Evolutionary conservation across 805 yeast genomes (phyloP).

Genomic region (Ogataea degrootiae): DNA sequence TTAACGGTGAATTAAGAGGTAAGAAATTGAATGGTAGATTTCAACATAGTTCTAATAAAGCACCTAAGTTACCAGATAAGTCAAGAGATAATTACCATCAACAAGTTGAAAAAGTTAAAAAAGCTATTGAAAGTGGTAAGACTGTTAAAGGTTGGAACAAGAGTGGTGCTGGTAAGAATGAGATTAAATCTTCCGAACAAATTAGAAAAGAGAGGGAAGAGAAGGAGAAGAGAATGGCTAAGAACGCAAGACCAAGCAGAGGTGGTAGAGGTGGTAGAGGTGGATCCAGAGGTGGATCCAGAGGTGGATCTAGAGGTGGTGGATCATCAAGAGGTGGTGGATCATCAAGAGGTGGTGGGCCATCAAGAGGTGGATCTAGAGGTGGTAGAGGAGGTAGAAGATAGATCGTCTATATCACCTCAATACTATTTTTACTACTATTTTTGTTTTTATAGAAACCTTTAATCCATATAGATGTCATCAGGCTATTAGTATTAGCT

Average conservation of each 20-base stretch:
- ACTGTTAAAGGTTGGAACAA: conserved; percentile 61
- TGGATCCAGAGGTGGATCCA: background rate
- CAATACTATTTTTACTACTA: no score
- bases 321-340: conserved; percentile 3
- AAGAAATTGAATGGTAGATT: conserved; percentile 44
- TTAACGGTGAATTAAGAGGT: conserved; percentile 31
- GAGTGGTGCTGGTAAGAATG: conserved; percentile 44
- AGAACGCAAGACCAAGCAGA: conserved; percentile 75
- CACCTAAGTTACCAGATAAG: conserved; percentile 91
- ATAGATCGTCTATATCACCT: background rate
- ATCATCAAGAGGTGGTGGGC: background rate
- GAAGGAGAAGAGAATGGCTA: conserved; percentile 70
- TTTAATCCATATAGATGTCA: no score
- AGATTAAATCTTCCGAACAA: conserved; percentile 63
- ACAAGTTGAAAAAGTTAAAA: conserved; percentile 77
- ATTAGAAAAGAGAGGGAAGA: conserved; percentile 71
- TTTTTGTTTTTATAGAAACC: no score
- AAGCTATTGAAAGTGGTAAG: conserved; percentile 73
- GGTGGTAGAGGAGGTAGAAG: background rate
- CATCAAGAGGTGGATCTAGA: conserved; percentile 2
- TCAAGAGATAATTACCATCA: conserved; percentile 78
- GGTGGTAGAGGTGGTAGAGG: conserved; percentile 1
- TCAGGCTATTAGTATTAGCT: no score
- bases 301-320: conserved; percentile 1
- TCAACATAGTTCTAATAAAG: conserved; percentile 67